A percentile compares a stretch with the other conserved stretches of the same genome.
Evolutionary conservation across 2,329 filamentous ascomycete species (phyloP).

Genomic region (Lachnellula subtilissima): DNA sequence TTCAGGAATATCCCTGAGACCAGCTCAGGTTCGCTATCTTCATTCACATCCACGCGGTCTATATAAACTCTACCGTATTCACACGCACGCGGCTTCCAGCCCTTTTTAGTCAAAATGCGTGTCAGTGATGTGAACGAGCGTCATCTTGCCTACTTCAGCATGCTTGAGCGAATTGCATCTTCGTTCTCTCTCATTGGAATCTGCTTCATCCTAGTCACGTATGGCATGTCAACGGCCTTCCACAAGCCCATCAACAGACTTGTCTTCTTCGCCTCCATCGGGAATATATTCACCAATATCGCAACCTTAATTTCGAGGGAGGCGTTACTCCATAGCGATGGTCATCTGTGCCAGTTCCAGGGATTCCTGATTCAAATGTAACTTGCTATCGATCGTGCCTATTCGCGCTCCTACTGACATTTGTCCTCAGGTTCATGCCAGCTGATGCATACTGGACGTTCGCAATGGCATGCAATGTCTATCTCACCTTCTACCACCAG

Average conservation of each 20-base stretch:
- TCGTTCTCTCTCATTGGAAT: conserved; percentile 67
- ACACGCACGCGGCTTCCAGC: not conserved
- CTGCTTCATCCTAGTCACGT: conserved; percentile 67
- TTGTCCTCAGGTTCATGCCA: conserved; percentile 63
- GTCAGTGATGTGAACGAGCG: conserved; percentile 3
- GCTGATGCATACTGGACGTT: conserved; percentile 74
- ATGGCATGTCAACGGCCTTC: conserved; percentile 52
- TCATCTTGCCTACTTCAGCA: conserved; percentile 38
- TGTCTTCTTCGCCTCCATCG: conserved; percentile 78
- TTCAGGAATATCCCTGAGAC: no score
- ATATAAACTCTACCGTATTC: no score
- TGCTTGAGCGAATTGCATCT: conserved; percentile 65
- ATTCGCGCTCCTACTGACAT: not conserved
- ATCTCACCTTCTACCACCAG: conserved; percentile 72
- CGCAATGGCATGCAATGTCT: conserved; percentile 80
- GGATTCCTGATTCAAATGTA: conserved; percentile 79
- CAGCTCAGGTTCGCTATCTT: no score
- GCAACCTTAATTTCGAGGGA: conserved; percentile 68
- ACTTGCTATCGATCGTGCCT: conserved; percentile 28
- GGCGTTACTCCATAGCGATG: conserved; percentile 41
- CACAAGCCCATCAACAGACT: conserved; percentile 84
- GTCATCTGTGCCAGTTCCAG: conserved; percentile 59
- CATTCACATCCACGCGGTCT: no score
- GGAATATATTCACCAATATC: conserved; percentile 73
- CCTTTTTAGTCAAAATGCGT: conserved; percentile 7